phyloP scores from a whole-genome alignment of 768 basidiomycete species.

The Dacryopinax spathularia region DNA sequence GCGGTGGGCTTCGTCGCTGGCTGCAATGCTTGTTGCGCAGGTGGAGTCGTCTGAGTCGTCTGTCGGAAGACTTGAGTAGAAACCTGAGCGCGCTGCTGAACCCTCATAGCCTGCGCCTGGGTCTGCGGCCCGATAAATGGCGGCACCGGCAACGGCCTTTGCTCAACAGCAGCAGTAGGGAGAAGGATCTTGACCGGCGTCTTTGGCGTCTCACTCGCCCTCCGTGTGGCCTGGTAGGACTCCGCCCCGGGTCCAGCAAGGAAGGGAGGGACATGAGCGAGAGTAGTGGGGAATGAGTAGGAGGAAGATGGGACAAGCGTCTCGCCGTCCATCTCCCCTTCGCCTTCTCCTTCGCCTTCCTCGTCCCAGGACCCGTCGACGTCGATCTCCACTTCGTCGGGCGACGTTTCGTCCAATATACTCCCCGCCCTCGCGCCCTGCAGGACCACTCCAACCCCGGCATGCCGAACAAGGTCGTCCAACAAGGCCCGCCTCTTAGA shows the following conservation, averaged over 20 bases:
- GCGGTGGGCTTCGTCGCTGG: too few species aligned
- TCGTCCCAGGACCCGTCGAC: too few species aligned
- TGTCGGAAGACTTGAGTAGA: too few species aligned
- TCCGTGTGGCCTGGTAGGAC: too few species aligned
- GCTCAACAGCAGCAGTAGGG: neutral
- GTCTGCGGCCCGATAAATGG: neutral
- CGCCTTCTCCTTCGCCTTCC: too few species aligned
- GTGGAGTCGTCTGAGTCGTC: too few species aligned
- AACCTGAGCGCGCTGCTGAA: too few species aligned
- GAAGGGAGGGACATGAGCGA: too few species aligned
- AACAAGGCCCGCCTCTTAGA: neutral
- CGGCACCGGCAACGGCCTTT: neutral
- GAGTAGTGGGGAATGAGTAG: too few species aligned
- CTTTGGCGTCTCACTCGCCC: neutral
- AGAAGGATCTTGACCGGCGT: constrained; percentile 1
- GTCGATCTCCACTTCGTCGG: constrained; percentile 1
- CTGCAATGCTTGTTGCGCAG: too few species aligned
- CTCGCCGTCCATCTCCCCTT: neutral
- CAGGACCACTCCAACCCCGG: neutral
- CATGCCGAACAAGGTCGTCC: neutral
- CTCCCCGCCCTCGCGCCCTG: neutral
- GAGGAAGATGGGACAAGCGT: too few species aligned
- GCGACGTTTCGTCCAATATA: neutral
- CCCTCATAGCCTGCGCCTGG: neutral
- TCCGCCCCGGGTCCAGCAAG: too few species aligned